A percentile compares a stretch with the other conserved stretches of the same genome.
These are phyloP conservation scores for Begonia loranthoides DNA, from an alignment of 306 rosid species.

Conservation along the genomic window DNA sequence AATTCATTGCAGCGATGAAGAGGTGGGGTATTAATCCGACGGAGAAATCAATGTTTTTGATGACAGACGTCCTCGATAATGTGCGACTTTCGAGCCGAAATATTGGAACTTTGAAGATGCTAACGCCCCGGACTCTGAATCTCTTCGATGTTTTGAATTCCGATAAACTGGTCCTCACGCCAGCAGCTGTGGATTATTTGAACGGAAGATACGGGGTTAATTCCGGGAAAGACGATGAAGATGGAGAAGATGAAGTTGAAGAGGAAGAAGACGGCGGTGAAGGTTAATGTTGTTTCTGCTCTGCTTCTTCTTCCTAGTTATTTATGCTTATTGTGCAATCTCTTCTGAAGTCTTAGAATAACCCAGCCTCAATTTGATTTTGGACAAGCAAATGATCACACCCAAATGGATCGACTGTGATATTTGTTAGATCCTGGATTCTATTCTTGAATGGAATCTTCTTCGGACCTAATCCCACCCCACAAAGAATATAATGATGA, in stretches of 20 bases:
- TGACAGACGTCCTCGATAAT: conserved; percentile 55
- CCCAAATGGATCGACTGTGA: background rate
- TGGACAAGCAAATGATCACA: background rate
- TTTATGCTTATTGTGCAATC: background rate
- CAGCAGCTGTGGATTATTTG: conserved; percentile 59
- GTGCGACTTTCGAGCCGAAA: conserved; percentile 67
- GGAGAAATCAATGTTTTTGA: conserved; percentile 54
- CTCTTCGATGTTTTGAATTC: conserved; percentile 76
- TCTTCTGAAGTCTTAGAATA: background rate
- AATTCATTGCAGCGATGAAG: conserved; percentile 63
- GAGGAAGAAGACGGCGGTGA: conserved; percentile 20
- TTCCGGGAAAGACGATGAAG: conserved; percentile 24
- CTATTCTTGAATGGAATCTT: background rate
- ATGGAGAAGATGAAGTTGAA: conserved; percentile 24
- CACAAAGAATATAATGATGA: background rate
- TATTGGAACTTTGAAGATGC: conserved; percentile 62
- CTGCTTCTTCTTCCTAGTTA: conserved; percentile 1
- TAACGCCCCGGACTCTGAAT: conserved; percentile 85
- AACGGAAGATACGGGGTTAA: conserved; percentile 58
- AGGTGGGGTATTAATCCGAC: conserved; percentile 92
- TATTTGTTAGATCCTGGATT: background rate
- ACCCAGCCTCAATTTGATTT: background rate
- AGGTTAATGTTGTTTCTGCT: conserved; percentile 12
- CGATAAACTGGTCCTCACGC: conserved; percentile 70
- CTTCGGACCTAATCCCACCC: background rate